These are phyloP conservation scores for Verruconis gallopava DNA, from an alignment of 2,329 filamentous ascomycete species.

Conservation along the genomic window DNA sequence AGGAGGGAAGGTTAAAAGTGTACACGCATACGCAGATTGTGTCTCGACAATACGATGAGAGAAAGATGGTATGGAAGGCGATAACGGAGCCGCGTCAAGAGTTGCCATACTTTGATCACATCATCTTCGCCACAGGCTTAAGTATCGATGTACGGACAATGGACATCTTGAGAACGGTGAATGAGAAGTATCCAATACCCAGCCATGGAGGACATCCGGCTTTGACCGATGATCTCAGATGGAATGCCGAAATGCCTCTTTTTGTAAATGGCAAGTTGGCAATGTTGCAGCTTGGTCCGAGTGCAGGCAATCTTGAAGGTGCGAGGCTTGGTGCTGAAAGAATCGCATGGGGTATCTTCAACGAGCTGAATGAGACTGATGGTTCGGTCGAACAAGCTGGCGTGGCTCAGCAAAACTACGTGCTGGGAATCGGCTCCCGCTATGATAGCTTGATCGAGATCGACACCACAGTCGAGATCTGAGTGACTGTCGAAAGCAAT, in stretches of 20 bases:
- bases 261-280: slow-evolving; percentile 60
- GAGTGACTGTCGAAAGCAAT: too few relatives aligned
- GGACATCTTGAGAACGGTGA: slow-evolving; percentile 48
- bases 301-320: slow-evolving; percentile 60
- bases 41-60: slow-evolving; percentile 37
- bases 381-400: background rate
- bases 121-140: slow-evolving; percentile 66
- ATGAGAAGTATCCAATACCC: slow-evolving; percentile 46
- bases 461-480: too few relatives aligned
- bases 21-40: slow-evolving; percentile 45
- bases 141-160: slow-evolving; percentile 48
- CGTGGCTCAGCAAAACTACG: background rate
- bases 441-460: background rate
- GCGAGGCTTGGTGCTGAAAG: slow-evolving; percentile 61
- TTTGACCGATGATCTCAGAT: slow-evolving; percentile 64
- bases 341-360: slow-evolving; percentile 56
- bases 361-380: slow-evolving; percentile 31
- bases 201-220: slow-evolving; percentile 56
- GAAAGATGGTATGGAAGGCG: slow-evolving; percentile 37
- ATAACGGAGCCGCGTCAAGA: slow-evolving; percentile 40
- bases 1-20: slow-evolving; percentile 39
- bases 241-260: slow-evolving; percentile 57
- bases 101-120: slow-evolving; percentile 46
- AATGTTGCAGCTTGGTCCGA: slow-evolving; percentile 55
- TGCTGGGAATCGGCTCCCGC: background rate